Evolutionary conservation across 2,329 filamentous ascomycete genomes (phyloP), one percentile per base, ranked within the genome.

Genomic region (Xylaria hypoxylon): DNA sequence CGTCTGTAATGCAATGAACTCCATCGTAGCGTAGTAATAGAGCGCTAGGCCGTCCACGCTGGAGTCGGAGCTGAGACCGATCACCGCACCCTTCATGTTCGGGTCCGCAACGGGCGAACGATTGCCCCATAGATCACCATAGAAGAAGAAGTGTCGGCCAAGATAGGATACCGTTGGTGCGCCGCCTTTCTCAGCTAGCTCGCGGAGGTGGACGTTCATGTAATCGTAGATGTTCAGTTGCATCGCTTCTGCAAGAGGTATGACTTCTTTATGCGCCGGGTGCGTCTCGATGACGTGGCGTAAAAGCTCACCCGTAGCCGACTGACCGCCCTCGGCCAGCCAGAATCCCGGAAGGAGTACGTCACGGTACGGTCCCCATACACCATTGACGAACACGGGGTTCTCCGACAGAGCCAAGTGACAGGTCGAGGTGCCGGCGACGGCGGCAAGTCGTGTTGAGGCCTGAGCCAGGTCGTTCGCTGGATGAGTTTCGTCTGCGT

Each of bases 301-400:
- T 56, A 99, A 85, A 62, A 99, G 86, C 80, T 98, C 96, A 59
- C 96, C 96, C 0, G 96, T 99, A 4, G 96, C 96, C 28, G 93
- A 97, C 80, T 99, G 96, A 13, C 96, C 96, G 71, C 96, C 96
- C 79, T 99, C 96, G 17, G 96, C 94, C 87, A 99, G 92, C 96
- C 96, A 99, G 81, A 90, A 97, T 65, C 90, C 90, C 0, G 96
- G 94, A 22, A 98, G 87, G 47, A 99, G 86, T 5, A 97, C 96
- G 76, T 99, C 96, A 65, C 94, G 87, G 82, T 99, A 99, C 0
- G 96, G 96, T 0, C 96, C 96, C 96, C 96, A 99, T 26, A 99
- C 94, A 40, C 96, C 96, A 58, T 92, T 88, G 13, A 97, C 96
- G 76, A 99, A 99, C 28, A 98, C 92, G 0, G 96, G 92, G 42